Conservation (phyloP, 1,284 basidiomycete species). For the Leccinum ponderosum region DNA sequence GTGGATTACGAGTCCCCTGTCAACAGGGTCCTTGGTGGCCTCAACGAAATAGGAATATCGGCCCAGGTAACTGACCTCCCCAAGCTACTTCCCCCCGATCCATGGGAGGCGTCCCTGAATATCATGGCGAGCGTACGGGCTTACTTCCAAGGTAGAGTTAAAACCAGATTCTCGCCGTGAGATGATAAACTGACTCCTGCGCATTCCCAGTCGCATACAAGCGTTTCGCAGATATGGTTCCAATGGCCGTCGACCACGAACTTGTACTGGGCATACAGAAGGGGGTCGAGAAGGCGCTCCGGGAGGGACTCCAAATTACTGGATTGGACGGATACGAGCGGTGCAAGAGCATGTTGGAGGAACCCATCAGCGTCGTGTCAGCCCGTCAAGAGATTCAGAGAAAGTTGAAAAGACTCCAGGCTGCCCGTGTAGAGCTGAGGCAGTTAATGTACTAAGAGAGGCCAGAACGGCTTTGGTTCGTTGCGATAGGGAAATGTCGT, state of each 20-base stretch:
- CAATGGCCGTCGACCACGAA: slow-evolving; percentile 62
- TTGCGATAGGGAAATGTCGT: neutral
- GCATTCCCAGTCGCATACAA: slow-evolving; percentile 60
- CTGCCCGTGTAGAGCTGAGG: slow-evolving; percentile 50
- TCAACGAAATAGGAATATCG: slow-evolving; percentile 47
- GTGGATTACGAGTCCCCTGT: no score
- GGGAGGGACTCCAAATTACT: slow-evolving; percentile 44
- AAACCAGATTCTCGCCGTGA: neutral
- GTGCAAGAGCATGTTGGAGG: slow-evolving; percentile 57
- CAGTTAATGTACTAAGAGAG: slow-evolving; percentile 17
- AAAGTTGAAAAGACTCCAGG: slow-evolving; percentile 52
- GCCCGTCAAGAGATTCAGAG: slow-evolving; percentile 51
- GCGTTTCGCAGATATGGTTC: slow-evolving; percentile 64
- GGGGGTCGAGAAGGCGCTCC: slow-evolving; percentile 47
- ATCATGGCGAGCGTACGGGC: slow-evolving; percentile 74
- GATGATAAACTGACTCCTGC: neutral
- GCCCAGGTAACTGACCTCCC: slow-evolving; percentile 45
- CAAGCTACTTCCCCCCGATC: slow-evolving; percentile 57
- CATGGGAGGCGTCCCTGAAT: slow-evolving; percentile 51
- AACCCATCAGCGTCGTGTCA: slow-evolving; percentile 47
- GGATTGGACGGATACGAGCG: slow-evolving; percentile 21
- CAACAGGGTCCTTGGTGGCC: no score
- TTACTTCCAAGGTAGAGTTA: slow-evolving; percentile 63
- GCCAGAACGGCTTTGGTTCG: neutral
- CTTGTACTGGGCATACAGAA: slow-evolving; percentile 48